Evolutionary conservation across 176 grass and related monocot genomes (phyloP).

Genomic region (Phoenix roebelenii): DNA sequence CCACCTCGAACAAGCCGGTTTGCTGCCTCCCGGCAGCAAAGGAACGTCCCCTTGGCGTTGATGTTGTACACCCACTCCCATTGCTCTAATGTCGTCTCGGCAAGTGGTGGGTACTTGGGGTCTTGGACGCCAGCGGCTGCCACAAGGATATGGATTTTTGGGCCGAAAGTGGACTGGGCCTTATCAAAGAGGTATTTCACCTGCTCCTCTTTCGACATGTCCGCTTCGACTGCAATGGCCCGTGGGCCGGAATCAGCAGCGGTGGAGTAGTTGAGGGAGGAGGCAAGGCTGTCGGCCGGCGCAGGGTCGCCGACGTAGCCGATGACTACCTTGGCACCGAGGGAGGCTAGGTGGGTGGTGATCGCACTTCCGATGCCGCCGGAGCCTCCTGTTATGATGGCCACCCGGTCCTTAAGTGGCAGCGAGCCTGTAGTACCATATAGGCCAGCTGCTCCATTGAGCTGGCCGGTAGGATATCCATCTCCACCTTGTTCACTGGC

Average conservation of each 20-base stretch:
- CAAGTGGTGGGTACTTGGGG: background rate
- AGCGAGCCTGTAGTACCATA: too few relatives aligned
- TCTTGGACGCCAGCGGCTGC: background rate
- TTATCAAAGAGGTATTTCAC: background rate
- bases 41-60: conserved; percentile 6
- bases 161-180: background rate
- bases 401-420: conserved; percentile 41
- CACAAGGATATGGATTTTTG: background rate
- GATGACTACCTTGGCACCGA: conserved; percentile 52
- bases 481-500: background rate
- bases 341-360: conserved; percentile 39
- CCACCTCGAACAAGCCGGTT: conserved; percentile 2
- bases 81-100: background rate
- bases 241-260: background rate
- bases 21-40: conserved; percentile 5
- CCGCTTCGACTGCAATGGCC: conserved; percentile 19
- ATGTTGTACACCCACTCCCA: background rate
- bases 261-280: conserved; percentile 15
- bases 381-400: conserved; percentile 52
- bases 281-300: conserved; percentile 18
- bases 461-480: too few relatives aligned
- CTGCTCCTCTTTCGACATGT: background rate
- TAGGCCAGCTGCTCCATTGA: background rate
- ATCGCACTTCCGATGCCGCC: conserved; percentile 54
- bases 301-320: conserved; percentile 37